phyloP scores from a whole-genome alignment of 2,329 filamentous ascomycete species.

The Samsoniella hepiali region DNA sequence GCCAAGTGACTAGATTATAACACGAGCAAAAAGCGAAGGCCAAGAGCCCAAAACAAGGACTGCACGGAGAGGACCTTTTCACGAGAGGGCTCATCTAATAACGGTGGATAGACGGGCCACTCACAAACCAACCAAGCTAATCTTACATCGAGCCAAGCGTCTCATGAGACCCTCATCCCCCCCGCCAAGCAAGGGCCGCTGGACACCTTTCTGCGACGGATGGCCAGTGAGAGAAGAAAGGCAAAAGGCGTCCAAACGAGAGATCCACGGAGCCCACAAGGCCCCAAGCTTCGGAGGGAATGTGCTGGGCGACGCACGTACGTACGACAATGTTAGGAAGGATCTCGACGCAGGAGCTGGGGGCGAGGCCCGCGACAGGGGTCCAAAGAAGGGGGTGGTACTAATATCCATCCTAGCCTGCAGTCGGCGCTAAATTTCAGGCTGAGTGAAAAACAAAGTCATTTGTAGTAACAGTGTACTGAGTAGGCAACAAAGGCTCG shows the following conservation, averaged over 20 bases:
- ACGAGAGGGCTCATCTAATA: constrained; percentile 8
- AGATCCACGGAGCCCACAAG: constrained; percentile 3
- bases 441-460: background rate
- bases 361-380: no score
- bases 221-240: background rate
- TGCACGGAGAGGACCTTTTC: background rate
- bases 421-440: constrained; percentile 5
- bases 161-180: background rate
- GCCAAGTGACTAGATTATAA: constrained; percentile 8
- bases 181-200: background rate
- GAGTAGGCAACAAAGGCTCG: no score
- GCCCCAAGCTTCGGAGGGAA: background rate
- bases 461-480: no score
- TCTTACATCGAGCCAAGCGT: constrained; percentile 7
- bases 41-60: background rate
- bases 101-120: background rate
- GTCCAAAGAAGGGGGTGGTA: background rate
- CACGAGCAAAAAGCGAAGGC: background rate
- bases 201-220: background rate
- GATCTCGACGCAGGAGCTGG: background rate
- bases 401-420: background rate
- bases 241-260: background rate
- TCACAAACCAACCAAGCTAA: constrained; percentile 1
- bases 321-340: background rate
- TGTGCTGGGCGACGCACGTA: background rate